Conservation (phyloP, 2,329 filamentous ascomycete species). For the Colletotrichum incanum region DNA sequence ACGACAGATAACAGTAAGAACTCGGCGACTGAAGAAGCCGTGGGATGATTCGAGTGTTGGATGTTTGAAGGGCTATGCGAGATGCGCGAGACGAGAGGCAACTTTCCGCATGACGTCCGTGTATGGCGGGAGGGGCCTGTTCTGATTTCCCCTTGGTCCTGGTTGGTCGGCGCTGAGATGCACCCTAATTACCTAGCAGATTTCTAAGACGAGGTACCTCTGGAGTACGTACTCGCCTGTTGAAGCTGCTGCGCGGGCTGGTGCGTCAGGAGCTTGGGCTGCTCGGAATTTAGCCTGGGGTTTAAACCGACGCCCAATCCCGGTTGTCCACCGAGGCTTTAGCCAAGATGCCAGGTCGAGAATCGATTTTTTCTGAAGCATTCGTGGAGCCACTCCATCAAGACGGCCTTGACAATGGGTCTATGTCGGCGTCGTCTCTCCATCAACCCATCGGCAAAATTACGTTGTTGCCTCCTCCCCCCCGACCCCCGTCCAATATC, state of each 20-base stretch:
- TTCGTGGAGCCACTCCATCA: background rate
- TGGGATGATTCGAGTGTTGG: slow-evolving; percentile 28
- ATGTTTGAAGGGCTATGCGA: slow-evolving; percentile 30
- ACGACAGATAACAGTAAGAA: background rate
- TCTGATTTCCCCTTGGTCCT: slow-evolving; percentile 30
- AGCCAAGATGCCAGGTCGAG: background rate
- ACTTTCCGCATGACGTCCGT: slow-evolving; percentile 42
- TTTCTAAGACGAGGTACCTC: slow-evolving; percentile 9
- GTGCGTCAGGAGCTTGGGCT: slow-evolving; percentile 34
- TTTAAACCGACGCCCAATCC: background rate
- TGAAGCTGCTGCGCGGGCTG: slow-evolving; percentile 10
- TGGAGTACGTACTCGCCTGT: slow-evolving; percentile 6
- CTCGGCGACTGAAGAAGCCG: slow-evolving; percentile 6
- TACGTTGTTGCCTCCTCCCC: background rate
- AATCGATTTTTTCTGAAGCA: background rate
- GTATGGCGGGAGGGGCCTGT: slow-evolving; percentile 39
- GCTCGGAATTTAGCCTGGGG: slow-evolving; percentile 12
- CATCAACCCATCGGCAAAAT: background rate
- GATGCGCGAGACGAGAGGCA: slow-evolving; percentile 41
- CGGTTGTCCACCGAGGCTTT: background rate
- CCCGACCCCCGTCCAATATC: background rate
- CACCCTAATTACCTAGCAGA: background rate
- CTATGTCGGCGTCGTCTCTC: background rate
- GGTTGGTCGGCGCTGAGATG: slow-evolving; percentile 32
- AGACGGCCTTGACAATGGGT: background rate